Evolutionary conservation across 108 stramenopile genomes (phyloP).

Genomic region (Seminavis robusta): DNA sequence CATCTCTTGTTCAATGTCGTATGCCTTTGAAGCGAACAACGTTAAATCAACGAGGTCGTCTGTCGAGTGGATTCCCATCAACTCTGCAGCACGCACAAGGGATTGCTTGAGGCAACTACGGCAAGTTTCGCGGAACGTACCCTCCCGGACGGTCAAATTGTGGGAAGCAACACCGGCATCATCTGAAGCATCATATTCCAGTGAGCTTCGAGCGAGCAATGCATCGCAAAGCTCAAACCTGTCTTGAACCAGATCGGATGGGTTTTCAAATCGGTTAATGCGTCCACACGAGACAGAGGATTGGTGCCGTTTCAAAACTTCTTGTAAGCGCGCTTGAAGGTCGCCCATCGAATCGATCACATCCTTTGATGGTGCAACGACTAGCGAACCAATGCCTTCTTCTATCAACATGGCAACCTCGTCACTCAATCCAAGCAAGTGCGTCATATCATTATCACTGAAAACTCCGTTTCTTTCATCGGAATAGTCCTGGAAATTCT

Average conservation of each 20-base stretch:
- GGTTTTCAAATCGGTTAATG: no score
- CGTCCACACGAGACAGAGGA: no score
- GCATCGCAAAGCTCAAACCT: slow-evolving; percentile 50
- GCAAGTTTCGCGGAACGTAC: slow-evolving; percentile 42
- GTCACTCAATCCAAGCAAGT: slow-evolving; percentile 27
- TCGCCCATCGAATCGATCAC: slow-evolving; percentile 18
- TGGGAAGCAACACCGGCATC: background rate
- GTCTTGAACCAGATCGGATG: no score
- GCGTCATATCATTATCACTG: slow-evolving; percentile 8
- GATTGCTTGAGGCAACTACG: slow-evolving; percentile 35
- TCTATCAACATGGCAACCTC: slow-evolving; percentile 30
- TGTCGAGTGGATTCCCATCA: slow-evolving; percentile 28
- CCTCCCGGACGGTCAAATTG: no score
- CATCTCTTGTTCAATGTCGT: slow-evolving; percentile 62
- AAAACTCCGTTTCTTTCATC: background rate
- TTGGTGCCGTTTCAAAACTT: no score
- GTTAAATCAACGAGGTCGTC: slow-evolving; percentile 4
- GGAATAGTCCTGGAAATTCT: slow-evolving; percentile 14
- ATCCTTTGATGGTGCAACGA: slow-evolving; percentile 38
- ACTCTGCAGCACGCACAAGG: slow-evolving; percentile 38
- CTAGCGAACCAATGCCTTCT: slow-evolving; percentile 36
- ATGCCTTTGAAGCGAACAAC: no score
- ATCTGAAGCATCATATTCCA: slow-evolving; percentile 4
- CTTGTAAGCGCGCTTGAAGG: slow-evolving; percentile 9
- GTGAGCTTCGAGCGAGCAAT: slow-evolving; percentile 30